Conservation (phyloP, 2,329 filamentous ascomycete genomes). For the Lasiodiplodia citricola region DNA sequence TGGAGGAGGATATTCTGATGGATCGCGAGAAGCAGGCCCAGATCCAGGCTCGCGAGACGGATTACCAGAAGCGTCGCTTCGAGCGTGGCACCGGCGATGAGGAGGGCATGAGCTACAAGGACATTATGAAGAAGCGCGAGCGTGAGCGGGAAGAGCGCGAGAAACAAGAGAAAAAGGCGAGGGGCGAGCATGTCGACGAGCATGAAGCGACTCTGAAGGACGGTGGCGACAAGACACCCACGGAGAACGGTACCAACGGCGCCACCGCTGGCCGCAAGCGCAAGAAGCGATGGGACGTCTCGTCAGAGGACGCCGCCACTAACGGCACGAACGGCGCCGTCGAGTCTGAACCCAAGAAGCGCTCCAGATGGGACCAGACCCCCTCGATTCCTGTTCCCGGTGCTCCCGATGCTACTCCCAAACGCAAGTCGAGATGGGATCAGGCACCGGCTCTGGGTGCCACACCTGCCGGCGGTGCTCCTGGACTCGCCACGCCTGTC, state of each 20-base stretch:
- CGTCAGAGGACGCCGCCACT: slow-evolving; percentile 61
- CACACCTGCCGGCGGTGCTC: slow-evolving; percentile 70
- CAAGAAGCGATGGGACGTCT: slow-evolving; percentile 94
- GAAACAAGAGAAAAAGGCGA: slow-evolving; percentile 73
- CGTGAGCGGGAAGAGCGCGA: slow-evolving; percentile 87
- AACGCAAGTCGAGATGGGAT: slow-evolving; percentile 88
- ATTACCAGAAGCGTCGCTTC: slow-evolving; percentile 96
- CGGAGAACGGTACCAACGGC: slow-evolving; percentile 72
- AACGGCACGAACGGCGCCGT: slow-evolving; percentile 38
- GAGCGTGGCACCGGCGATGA: slow-evolving; percentile 78
- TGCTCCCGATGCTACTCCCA: slow-evolving; percentile 52
- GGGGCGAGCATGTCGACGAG: slow-evolving; percentile 66
- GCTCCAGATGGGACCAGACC: slow-evolving; percentile 87
- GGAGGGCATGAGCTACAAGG: slow-evolving; percentile 82
- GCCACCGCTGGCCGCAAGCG: slow-evolving; percentile 68
- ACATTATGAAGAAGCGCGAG: slow-evolving; percentile 89
- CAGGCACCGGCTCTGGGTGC: slow-evolving; percentile 74
- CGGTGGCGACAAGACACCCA: slow-evolving; percentile 53
- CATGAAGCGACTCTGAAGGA: slow-evolving; percentile 77
- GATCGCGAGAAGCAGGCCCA: slow-evolving; percentile 87
- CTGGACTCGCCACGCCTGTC: slow-evolving; percentile 78
- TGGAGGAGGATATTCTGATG: slow-evolving; percentile 88
- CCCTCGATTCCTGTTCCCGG: slow-evolving; percentile 59
- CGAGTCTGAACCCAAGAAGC: slow-evolving; percentile 58
- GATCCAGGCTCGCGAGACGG: slow-evolving; percentile 91